phyloP scores from a whole-genome alignment of 164 flowering plant genomes.

The Vitis labrusca region DNA sequence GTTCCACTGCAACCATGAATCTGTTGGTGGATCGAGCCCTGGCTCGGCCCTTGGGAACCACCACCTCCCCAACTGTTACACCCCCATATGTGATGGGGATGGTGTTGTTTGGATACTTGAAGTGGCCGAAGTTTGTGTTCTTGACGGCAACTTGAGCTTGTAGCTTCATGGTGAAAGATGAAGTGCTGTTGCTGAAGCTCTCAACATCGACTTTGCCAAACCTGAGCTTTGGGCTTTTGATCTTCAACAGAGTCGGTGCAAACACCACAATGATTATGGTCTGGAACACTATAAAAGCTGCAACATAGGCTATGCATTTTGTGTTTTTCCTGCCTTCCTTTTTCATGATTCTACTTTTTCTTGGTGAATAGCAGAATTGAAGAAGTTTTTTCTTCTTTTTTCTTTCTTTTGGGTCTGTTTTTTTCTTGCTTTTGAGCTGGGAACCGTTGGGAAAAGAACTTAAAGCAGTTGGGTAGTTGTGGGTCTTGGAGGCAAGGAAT shows the following conservation, averaged over 20 bases:
- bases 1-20: conserved; percentile 5
- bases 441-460: no score
- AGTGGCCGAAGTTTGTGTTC: conserved; percentile 19
- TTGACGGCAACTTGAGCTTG: conserved; percentile 2
- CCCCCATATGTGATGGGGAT: conserved; percentile 4
- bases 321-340: not conserved
- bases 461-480: no score
- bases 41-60: not conserved
- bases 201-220: not conserved
- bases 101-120: conserved; percentile 9
- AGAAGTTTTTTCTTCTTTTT: no score
- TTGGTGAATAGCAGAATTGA: not conserved
- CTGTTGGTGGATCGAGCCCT: conserved; percentile 2
- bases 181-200: not conserved
- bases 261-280: not conserved
- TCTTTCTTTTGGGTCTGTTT: no score
- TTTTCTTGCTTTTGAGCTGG: no score
- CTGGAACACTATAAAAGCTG: conserved; percentile 1
- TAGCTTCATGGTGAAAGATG: conserved; percentile 9
- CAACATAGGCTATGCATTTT: not conserved
- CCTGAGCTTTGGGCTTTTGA: conserved; percentile 6
- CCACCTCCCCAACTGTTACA: not conserved
- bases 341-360: not conserved
- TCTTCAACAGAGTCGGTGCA: not conserved
- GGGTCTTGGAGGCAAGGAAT: no score